A percentile compares a stretch with the other conserved stretches of the same genome.
These are phyloP conservation scores for Annulohypoxylon truncatum DNA, from an alignment of 2,329 filamentous ascomycete species.

Conservation along the genomic window DNA sequence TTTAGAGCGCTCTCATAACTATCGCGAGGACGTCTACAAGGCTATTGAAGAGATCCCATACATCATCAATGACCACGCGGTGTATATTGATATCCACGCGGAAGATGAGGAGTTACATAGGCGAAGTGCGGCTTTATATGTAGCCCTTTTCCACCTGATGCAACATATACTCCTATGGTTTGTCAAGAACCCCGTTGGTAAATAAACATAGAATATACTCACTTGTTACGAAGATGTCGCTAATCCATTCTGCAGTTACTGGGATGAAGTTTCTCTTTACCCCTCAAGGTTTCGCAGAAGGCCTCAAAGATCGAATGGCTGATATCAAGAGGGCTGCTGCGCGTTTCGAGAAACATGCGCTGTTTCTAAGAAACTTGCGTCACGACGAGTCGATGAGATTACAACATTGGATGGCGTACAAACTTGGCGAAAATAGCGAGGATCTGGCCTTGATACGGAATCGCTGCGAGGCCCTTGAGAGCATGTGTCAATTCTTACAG, in stretches of 20 bases:
- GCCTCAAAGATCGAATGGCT: not conserved
- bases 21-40: slow-evolving; percentile 27
- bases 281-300: slow-evolving; percentile 13
- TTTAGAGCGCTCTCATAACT: slow-evolving; percentile 14
- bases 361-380: slow-evolving; percentile 8
- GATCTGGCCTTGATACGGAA: not conserved
- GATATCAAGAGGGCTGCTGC: slow-evolving; percentile 2
- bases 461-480: slow-evolving; percentile 1
- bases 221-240: not conserved
- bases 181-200: slow-evolving; percentile 24
- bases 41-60: slow-evolving; percentile 26
- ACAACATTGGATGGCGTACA: slow-evolving; percentile 14
- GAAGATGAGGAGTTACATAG: slow-evolving; percentile 24
- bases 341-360: slow-evolving; percentile 10
- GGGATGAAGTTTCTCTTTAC: slow-evolving; percentile 11
- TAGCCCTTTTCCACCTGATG: slow-evolving; percentile 14
- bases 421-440: not conserved
- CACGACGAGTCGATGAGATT: not conserved
- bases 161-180: slow-evolving; percentile 29
- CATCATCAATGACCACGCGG: slow-evolving; percentile 20
- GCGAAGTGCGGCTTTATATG: slow-evolving; percentile 21
- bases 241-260: not conserved
- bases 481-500: not conserved
- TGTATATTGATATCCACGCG: not conserved
- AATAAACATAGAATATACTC: not conserved